Percentiles rank a stretch among this genome's conserved stretches.
Evolutionary conservation across 78 protist species (phyloP).

Genomic region (Planoprotostelium fungivorum): DNA sequence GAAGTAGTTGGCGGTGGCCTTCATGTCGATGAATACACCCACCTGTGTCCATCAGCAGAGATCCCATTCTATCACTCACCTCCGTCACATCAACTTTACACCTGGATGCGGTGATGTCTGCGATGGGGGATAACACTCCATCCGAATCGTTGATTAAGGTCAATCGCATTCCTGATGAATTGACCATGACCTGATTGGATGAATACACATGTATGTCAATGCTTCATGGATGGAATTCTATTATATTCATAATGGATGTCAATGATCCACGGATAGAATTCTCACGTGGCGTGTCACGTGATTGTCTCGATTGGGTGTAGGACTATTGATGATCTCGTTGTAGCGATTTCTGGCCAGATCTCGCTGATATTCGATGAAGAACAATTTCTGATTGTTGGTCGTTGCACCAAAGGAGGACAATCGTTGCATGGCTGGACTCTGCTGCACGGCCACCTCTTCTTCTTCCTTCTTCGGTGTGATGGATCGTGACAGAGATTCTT

Average conservation of each 20-base stretch:
- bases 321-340: background rate
- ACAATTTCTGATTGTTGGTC: background rate
- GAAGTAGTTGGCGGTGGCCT: conserved; percentile 21
- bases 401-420: too few relatives aligned
- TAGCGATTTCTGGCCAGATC: background rate
- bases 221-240: too few relatives aligned
- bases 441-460: background rate
- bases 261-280: background rate
- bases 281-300: background rate
- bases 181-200: background rate
- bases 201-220: too few relatives aligned
- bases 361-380: background rate
- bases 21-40: conserved; percentile 1
- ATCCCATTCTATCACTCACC: background rate
- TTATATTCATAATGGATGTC: too few relatives aligned
- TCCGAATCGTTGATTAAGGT: background rate
- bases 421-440: too few relatives aligned
- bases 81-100: background rate
- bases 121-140: background rate
- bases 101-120: background rate
- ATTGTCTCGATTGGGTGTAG: background rate
- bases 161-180: background rate
- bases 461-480: too few relatives aligned
- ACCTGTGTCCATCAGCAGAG: background rate
- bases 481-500: too few relatives aligned